Evolutionary conservation across 1,284 basidiomycete species (phyloP).

Genomic region (Heliocybe sulcata): DNA sequence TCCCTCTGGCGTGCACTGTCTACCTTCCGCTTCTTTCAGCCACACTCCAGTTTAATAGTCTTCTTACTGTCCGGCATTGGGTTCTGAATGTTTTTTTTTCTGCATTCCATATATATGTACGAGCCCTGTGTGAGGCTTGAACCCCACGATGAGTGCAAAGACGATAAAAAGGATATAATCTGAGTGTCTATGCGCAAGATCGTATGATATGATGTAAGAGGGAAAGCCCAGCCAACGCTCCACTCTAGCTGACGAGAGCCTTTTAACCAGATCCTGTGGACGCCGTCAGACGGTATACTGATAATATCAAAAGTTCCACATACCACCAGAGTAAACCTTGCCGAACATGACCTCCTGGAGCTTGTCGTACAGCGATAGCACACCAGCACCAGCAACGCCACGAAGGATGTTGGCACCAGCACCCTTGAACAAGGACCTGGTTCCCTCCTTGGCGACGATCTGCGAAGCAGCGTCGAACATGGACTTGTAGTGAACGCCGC

Average conservation of each 20-base stretch:
- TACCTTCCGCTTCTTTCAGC: too few species aligned
- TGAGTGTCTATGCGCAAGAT: slow-evolving; percentile 22
- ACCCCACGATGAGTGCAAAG: slow-evolving; percentile 1
- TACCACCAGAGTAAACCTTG: slow-evolving; percentile 88
- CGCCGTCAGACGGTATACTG: background rate
- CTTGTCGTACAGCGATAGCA: slow-evolving; percentile 91
- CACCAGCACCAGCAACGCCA: slow-evolving; percentile 98
- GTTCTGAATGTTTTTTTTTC: slow-evolving; percentile 1
- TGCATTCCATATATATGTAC: slow-evolving; percentile 1
- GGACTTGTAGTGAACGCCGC: slow-evolving; percentile 83
- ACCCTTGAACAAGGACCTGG: slow-evolving; percentile 89
- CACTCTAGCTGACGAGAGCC: slow-evolving; percentile 8
- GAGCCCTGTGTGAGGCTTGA: background rate
- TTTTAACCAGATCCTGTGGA: slow-evolving; percentile 40
- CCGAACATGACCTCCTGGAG: slow-evolving; percentile 88
- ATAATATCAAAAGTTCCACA: slow-evolving; percentile 6
- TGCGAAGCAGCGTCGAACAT: slow-evolving; percentile 84
- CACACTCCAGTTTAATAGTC: too few species aligned
- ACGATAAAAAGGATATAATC: slow-evolving; percentile 2
- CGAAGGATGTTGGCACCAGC: slow-evolving; percentile 97
- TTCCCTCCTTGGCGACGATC: slow-evolving; percentile 88
- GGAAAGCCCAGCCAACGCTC: slow-evolving; percentile 11
- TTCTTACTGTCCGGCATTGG: background rate
- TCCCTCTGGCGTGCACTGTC: too few species aligned
- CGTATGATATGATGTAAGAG: slow-evolving; percentile 23